Evolutionary conservation across 305 asterid genomes (phyloP).

Genomic region (Solanum aculeatissimum): DNA sequence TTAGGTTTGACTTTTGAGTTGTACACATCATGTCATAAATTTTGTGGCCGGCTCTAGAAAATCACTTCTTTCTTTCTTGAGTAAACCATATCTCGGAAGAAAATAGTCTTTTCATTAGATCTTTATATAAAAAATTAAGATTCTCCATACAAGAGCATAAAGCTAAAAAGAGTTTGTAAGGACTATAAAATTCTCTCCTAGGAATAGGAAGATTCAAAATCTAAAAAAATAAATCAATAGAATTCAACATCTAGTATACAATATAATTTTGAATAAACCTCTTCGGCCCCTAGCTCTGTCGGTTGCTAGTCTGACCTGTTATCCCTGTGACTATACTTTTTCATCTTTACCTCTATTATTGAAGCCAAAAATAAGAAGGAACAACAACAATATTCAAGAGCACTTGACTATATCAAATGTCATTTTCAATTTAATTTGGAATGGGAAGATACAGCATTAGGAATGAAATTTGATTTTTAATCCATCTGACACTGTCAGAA

Average conservation of each 20-base stretch:
- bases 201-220: neutral
- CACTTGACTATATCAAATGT: neutral
- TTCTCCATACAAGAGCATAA: neutral
- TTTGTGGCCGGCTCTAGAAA: neutral
- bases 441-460: neutral
- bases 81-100: no score
- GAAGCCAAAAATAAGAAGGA: neutral
- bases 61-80: no score
- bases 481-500: neutral
- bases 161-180: neutral
- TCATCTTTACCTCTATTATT: neutral
- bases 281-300: neutral
- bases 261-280: neutral
- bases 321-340: neutral
- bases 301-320: neutral
- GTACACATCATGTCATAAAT: neutral
- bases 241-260: neutral
- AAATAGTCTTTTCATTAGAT: no score
- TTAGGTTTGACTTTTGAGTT: neutral
- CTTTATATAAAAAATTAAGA: neutral
- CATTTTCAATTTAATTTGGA: neutral
- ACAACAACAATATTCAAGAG: neutral
- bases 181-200: neutral
- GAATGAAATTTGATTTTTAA: neutral
- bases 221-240: neutral